A percentile compares a stretch with the other conserved stretches of the same genome.
Conservation (phyloP, 2,329 filamentous ascomycete genomes). For the Colletotrichum liriopes region DNA sequence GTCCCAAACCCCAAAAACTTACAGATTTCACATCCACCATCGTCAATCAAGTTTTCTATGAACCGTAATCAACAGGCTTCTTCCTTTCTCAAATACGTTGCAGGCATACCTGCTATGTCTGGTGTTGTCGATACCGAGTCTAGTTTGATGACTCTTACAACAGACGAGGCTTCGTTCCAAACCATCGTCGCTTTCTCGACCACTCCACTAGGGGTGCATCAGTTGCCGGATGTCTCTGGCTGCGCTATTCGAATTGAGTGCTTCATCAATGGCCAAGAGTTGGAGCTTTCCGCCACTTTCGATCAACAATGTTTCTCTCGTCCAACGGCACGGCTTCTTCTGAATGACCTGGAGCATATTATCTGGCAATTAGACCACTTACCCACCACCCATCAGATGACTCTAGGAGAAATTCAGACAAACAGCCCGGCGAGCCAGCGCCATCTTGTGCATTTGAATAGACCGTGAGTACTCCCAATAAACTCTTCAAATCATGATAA, state of each 20-base stretch:
- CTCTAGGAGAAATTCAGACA: not conserved
- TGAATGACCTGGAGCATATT: constrained; percentile 23
- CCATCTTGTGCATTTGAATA: constrained; percentile 19
- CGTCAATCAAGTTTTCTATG: not conserved
- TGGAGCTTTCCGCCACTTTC: constrained; percentile 8
- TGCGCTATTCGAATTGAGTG: not conserved
- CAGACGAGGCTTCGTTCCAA: not conserved
- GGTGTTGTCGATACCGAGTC: not conserved
- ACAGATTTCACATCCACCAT: no score
- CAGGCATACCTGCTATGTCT: rapidly evolving
- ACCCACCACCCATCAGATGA: not conserved
- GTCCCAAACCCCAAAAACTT: not conserved
- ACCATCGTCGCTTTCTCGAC: not conserved
- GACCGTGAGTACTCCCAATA: constrained; percentile 13
- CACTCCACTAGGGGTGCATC: no score
- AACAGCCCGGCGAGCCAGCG: constrained; percentile 18
- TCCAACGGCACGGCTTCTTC: not conserved
- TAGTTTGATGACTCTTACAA: no score
- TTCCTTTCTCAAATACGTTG: not conserved
- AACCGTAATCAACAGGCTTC: not conserved
- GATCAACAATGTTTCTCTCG: not conserved
- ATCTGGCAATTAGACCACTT: constrained; percentile 16
- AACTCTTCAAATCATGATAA: rapidly evolving
- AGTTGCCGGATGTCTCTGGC: not conserved
- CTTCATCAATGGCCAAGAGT: not conserved